Evolutionary conservation across 768 basidiomycete species (phyloP).

Genomic region (Candolleomyces aberdarensis): DNA sequence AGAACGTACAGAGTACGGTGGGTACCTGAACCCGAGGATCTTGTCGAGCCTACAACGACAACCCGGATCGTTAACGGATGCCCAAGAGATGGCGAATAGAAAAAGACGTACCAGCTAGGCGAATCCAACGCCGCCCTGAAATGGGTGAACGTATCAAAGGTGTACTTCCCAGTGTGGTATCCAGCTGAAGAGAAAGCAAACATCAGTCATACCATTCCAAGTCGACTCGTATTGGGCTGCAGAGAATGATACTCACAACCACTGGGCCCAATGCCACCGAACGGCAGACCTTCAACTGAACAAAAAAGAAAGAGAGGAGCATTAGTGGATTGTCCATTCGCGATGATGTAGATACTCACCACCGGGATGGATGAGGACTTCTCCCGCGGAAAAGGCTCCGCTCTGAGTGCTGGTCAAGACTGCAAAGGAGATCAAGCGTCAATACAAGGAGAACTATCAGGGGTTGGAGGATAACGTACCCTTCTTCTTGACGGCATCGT

Average conservation of each 20-base stretch:
- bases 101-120: conserved; percentile 47
- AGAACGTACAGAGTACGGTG: conserved; percentile 50
- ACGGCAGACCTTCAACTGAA: conserved; percentile 60
- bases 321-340: background rate
- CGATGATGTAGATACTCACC: conserved; percentile 33
- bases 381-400: conserved; percentile 70
- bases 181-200: conserved; percentile 41
- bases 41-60: conserved; percentile 41
- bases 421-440: conserved; percentile 18
- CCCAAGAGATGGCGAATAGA: background rate
- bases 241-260: conserved; percentile 52
- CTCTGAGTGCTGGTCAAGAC: conserved; percentile 71
- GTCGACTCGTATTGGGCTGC: background rate
- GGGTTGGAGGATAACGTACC: conserved; percentile 32
- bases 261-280: conserved; percentile 70
- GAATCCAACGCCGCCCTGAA: conserved; percentile 57
- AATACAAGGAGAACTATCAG: background rate
- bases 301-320: background rate
- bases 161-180: conserved; percentile 67
- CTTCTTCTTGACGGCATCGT: conserved; percentile 55
- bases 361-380: conserved; percentile 57
- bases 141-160: conserved; percentile 80
- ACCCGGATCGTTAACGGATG: background rate
- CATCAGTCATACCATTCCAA: background rate
- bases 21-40: conserved; percentile 51